Evolutionary conservation across 148 eudicot genomes (phyloP), one percentile per base, ranked within the genome.

Genomic region (Polygonum maritimum): DNA sequence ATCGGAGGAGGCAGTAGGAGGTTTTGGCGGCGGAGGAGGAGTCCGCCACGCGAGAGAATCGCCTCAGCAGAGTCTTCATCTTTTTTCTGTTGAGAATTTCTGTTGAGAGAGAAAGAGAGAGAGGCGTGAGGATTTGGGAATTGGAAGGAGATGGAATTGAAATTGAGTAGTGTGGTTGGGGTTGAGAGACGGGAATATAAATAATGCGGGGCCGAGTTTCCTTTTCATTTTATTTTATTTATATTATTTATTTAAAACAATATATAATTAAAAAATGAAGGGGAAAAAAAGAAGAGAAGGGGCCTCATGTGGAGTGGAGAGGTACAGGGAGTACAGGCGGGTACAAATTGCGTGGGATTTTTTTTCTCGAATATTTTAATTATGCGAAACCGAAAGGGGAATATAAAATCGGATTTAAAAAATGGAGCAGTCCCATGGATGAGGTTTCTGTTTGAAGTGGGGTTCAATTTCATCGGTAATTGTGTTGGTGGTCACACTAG

Each of bases 31-130:
- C 21, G 74, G 84, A 58, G 31, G 81, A 87, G 4, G 97, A 88
- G 71, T 92, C 94, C 7, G 89, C 89, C 2, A 92, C 97, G 40
- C 85, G 86, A 2, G 95, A 90, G 45, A 90, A 82, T 12, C 87
- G 84, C 33, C 88, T 78, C 16, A 90, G 86, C 5, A 92, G 71
- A 52, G 85, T 88, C 88, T 89, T 90, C 97, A 92, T 91, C 78
- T 76, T 76, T 13, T 2, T 48, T 12, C 10, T 26, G 31, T 26
- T 26, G 31, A 26, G 31, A 26, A 26, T 14, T 35, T 36, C 19
- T 16, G 71, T 38, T 36, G 19, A 33, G 35, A n/a, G 67, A n/a
- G 65, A 57, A 33, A 60, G 35, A 63, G 69, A 63, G 69, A 63
- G 31, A 63, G 71, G 40, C 10, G n/a, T 67, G 71, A 45, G 71